Evolutionary conservation across 352 stramenopile species (phyloP), one percentile per base, ranked within the genome.

Genomic region (Phytophthora melonis): DNA sequence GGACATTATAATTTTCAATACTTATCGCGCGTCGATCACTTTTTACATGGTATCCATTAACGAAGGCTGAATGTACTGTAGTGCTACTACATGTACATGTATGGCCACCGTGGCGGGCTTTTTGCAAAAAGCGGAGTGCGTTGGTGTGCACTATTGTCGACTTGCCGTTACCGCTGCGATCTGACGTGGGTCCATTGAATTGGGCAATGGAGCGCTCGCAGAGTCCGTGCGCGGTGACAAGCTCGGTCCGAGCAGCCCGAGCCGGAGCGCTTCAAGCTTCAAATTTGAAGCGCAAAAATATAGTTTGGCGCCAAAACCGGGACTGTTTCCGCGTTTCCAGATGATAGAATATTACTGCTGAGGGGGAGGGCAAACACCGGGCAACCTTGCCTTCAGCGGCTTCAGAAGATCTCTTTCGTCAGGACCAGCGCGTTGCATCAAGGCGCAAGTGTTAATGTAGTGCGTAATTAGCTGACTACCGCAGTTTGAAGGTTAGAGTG

Each of bases 101-200:
- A n/a, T 13, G 11, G 41, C 14, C 41, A 47, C 5, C 41, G 41
- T 47, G 41, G 8, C 41, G 13, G 41, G n/a, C n/a, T n/a, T n/a
- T n/a, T n/a, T n/a, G n/a, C n/a, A n/a, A n/a, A n/a, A n/a, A n/a
- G n/a, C n/a, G n/a, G n/a, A n/a, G 32, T 60, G 32, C 19, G 34
- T n/a, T 53, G 50, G n/a, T 49, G 61, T 60, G 39, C 9, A 10
- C 32, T 56, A 53, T 70, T 65, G 64, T 65, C 64, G 54, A 58
- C 53, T 60, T 25, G 56, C 25, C 45, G 41, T 27, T 27, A n/a
- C 5, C n/a, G 11, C 47, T 36, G 52, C 41, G 55, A 63, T 53
- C 21, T 59, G 64, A 66, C 58, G 66, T 67, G 58, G 50, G 47
- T 16, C n/a, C 34, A 27, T 53, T 23, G 66, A 68, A 58, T 73